phyloP scores from a whole-genome alignment of 371 early-diverging fungal genomes.

The Rhizopus sp. region DNA sequence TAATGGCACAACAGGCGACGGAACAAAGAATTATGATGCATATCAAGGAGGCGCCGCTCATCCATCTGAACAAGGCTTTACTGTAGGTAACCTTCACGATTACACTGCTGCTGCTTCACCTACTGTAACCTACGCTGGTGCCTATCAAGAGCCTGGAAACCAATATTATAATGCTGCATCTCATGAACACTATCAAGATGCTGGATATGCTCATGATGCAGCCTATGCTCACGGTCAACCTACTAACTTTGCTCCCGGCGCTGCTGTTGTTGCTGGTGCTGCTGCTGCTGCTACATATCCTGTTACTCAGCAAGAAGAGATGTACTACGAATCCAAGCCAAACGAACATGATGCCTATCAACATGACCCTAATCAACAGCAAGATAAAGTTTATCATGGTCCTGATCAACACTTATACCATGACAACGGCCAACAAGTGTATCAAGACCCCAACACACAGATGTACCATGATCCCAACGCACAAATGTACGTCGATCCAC shows the following conservation, averaged over 20 bases:
- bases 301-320: constrained; percentile 1
- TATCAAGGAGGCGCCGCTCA: neutral
- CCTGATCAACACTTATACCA: constrained; percentile 1
- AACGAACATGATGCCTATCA: neutral
- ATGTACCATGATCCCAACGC: constrained; percentile 12
- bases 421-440: neutral
- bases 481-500: constrained; percentile 5
- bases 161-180: constrained; percentile 1
- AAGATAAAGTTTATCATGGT: neutral
- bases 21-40: neutral
- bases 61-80: constrained; percentile 4
- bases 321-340: constrained; percentile 1
- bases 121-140: constrained; percentile 8
- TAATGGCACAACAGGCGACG: constrained; percentile 6
- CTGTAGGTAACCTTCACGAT: neutral
- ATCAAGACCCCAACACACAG: constrained; percentile 10
- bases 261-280: neutral
- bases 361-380: neutral
- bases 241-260: too few relatives aligned
- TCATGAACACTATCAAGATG: neutral
- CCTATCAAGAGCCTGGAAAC: neutral
- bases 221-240: neutral
- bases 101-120: constrained; percentile 3
- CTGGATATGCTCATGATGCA: neutral
- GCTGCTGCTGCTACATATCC: neutral